Evolutionary conservation across 495 filamentous ascomycete genomes (phyloP).

Genomic region (Schizothecium vesticola): DNA sequence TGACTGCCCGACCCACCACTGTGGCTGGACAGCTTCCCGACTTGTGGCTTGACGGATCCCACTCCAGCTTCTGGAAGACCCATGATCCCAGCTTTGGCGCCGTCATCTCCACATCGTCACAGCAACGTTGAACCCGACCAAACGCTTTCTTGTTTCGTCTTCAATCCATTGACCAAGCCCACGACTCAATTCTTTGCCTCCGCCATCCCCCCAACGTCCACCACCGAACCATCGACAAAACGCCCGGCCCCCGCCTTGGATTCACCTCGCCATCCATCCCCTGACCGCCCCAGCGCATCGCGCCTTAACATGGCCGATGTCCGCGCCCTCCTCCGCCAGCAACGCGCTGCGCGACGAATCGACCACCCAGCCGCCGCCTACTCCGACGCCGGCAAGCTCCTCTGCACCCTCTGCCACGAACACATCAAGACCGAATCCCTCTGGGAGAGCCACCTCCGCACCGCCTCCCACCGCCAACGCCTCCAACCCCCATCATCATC

Average conservation of each 20-base stretch:
- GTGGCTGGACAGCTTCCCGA: background rate
- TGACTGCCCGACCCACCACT: background rate
- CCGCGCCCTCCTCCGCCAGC: constrained; percentile 72
- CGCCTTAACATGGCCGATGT: constrained; percentile 67
- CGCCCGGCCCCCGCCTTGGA: background rate
- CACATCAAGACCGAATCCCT: constrained; percentile 55
- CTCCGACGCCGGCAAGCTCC: constrained; percentile 53
- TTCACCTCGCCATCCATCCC: background rate
- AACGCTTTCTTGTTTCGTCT: background rate
- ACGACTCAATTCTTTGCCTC: background rate
- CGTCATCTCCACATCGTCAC: constrained; percentile 1
- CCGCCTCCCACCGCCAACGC: constrained; percentile 41
- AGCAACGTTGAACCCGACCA: background rate
- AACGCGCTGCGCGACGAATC: constrained; percentile 71
- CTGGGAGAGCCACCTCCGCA: constrained; percentile 54
- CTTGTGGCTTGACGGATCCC: background rate
- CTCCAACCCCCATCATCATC: constrained; percentile 23
- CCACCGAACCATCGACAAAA: background rate
- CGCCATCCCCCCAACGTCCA: background rate
- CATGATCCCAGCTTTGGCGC: background rate
- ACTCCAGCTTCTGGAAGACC: background rate
- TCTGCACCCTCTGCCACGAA: constrained; percentile 55
- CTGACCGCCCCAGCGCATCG: background rate
- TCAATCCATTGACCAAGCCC: constrained; percentile 2
- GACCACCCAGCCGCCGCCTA: constrained; percentile 57